A percentile compares a stretch with the other conserved stretches of the same genome.
These are phyloP conservation scores for Eutypa lata DNA, from an alignment of 2,329 filamentous ascomycete genomes.

Conservation along the genomic window DNA sequence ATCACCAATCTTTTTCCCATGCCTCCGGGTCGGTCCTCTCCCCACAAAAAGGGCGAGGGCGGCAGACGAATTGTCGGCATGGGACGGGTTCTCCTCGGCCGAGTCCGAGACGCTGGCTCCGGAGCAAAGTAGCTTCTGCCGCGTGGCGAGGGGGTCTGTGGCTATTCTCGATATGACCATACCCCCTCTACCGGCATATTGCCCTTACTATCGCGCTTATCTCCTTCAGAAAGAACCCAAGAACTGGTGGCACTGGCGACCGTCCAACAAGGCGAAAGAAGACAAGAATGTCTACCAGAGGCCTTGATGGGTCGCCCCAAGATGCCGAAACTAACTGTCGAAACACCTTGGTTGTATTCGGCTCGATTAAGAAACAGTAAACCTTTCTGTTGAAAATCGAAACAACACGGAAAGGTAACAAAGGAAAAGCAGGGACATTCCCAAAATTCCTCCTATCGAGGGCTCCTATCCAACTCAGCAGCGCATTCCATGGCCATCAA, in stretches of 20 bases:
- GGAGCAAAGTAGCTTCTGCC: constrained; percentile 51
- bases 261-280: background rate
- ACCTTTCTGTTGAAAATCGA: background rate
- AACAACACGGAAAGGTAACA: constrained; percentile 2
- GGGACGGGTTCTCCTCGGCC: constrained; percentile 45
- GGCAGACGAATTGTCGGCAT: constrained; percentile 24
- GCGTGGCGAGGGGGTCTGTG: constrained; percentile 16
- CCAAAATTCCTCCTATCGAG: constrained; percentile 1
- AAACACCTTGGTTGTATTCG: constrained; percentile 19
- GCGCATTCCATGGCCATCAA: constrained; percentile 4
- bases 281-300: no score
- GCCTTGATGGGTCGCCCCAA: constrained; percentile 10
- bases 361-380: constrained; percentile 20
- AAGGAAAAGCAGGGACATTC: constrained; percentile 11
- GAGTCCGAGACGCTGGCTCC: constrained; percentile 56
- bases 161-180: constrained; percentile 5
- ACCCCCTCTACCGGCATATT: constrained; percentile 28
- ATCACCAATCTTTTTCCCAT: constrained; percentile 25
- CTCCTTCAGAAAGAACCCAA: constrained; percentile 53
- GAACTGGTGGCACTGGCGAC: constrained; percentile 25
- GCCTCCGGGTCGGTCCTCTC: constrained; percentile 21
- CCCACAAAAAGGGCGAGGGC: constrained; percentile 15
- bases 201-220: constrained; percentile 57
- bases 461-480: constrained; percentile 2
- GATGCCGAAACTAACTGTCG: constrained; percentile 14